Conservation (phyloP, 441 rosid genomes). For the Bruguiera hainesii region DNA sequence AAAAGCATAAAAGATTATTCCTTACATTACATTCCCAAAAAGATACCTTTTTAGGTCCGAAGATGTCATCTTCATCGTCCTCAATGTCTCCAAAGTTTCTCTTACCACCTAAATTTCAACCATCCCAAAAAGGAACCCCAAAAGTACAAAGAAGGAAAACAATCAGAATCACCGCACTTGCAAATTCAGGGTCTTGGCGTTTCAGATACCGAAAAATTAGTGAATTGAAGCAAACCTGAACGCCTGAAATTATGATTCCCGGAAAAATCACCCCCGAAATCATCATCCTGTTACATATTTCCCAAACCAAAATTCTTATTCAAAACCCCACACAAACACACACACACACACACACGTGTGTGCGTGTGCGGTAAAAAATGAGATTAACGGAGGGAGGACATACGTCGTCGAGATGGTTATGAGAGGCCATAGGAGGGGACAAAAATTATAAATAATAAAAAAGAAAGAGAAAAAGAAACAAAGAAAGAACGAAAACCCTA, state of each 20-base stretch:
- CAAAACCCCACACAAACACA: background rate
- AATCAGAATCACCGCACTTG: background rate
- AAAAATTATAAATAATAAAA: slow-evolving; percentile 5
- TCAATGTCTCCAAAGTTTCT: slow-evolving; percentile 85
- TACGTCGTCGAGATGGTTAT: slow-evolving; percentile 56
- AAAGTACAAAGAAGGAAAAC: background rate
- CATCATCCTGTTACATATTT: slow-evolving; percentile 57
- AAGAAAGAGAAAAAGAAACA: background rate
- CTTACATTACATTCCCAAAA: no score
- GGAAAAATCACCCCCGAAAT: slow-evolving; percentile 77
- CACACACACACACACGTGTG: no score
- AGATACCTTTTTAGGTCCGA: slow-evolving; percentile 74
- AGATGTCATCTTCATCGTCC: slow-evolving; percentile 90
- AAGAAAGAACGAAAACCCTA: background rate
- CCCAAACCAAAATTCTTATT: background rate
- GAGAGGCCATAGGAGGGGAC: slow-evolving; percentile 46
- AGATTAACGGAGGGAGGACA: slow-evolving; percentile 16
- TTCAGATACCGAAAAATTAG: background rate
- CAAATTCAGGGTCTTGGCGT: background rate
- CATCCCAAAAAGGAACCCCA: slow-evolving; percentile 1
- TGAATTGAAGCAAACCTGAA: slow-evolving; percentile 42
- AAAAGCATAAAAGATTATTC: background rate
- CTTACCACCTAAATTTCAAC: slow-evolving; percentile 46
- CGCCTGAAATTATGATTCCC: slow-evolving; percentile 42
- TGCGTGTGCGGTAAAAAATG: background rate